Evolutionary conservation across 805 yeast genomes (phyloP).

Genomic region (Cyberlindnera nakhonratchasimensis): DNA sequence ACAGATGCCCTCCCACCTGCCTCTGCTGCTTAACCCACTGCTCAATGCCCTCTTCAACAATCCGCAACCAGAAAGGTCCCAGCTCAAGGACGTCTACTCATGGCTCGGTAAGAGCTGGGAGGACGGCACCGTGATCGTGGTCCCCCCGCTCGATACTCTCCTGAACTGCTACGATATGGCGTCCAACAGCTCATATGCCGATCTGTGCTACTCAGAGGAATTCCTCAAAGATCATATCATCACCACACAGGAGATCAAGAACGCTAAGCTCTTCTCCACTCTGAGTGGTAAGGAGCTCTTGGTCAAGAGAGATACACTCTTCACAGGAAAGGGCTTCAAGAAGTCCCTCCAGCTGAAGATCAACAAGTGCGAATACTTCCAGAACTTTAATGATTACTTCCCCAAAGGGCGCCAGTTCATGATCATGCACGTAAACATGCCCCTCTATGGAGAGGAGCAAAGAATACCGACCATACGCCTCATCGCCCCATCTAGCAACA

Average conservation of each 20-base stretch:
- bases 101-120: slow-evolving; percentile 33
- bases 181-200: slow-evolving; percentile 39
- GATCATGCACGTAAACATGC: slow-evolving; percentile 53
- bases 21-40: slow-evolving; percentile 57
- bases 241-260: slow-evolving; percentile 32
- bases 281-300: slow-evolving; percentile 53
- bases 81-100: slow-evolving; percentile 44
- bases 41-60: slow-evolving; percentile 65
- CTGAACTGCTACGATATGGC: slow-evolving; percentile 37
- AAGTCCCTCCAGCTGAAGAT: slow-evolving; percentile 43
- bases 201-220: slow-evolving; percentile 54
- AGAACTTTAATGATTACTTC: slow-evolving; percentile 52
- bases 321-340: slow-evolving; percentile 58
- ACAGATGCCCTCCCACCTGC: slow-evolving; percentile 43
- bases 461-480: slow-evolving; percentile 7
- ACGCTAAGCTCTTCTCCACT: slow-evolving; percentile 45
- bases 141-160: slow-evolving; percentile 55
- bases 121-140: slow-evolving; percentile 54
- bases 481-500: slow-evolving; percentile 10
- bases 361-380: slow-evolving; percentile 42
- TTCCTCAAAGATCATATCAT: slow-evolving; percentile 64
- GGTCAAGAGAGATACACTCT: slow-evolving; percentile 50
- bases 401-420: slow-evolving; percentile 55
- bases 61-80: slow-evolving; percentile 46
- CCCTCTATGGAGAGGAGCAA: slow-evolving; percentile 43